Conservation (phyloP, 1,139 yeast species). For the Spencermartinsiella ligniputridi region DNA sequence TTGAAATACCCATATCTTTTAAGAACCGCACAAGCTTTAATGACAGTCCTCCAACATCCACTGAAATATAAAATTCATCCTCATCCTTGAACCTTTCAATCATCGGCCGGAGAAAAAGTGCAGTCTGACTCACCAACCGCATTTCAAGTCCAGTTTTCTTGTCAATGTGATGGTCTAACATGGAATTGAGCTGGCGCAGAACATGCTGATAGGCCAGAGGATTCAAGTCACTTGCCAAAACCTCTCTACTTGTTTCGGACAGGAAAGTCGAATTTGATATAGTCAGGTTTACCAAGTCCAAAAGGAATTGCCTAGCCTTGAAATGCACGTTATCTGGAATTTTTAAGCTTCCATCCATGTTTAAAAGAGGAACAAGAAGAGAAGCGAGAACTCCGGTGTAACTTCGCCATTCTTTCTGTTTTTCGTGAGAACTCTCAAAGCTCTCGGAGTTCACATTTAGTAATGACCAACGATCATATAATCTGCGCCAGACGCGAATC, state of each 20-base stretch:
- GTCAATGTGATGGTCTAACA: constrained; percentile 25
- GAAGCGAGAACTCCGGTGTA: constrained; percentile 47
- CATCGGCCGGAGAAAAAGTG: constrained; percentile 39
- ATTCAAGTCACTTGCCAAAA: constrained; percentile 43
- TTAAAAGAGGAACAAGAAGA: constrained; percentile 31
- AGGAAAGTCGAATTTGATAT: constrained; percentile 23
- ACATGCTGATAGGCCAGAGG: constrained; percentile 41
- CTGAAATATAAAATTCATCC: constrained; percentile 38
- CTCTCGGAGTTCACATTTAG: constrained; percentile 27
- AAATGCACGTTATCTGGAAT: constrained; percentile 25
- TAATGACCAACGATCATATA: constrained; percentile 49
- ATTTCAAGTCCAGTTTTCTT: constrained; percentile 12
- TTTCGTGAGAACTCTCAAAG: constrained; percentile 7
- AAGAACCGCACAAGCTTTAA: constrained; percentile 33
- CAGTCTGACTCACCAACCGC: constrained; percentile 39
- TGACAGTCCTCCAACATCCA: constrained; percentile 39
- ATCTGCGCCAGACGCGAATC: constrained; percentile 54
- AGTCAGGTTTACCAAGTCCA: constrained; percentile 24
- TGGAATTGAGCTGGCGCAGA: constrained; percentile 30
- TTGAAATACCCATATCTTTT: constrained; percentile 37
- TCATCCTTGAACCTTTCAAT: constrained; percentile 39
- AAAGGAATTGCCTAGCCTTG: constrained; percentile 24
- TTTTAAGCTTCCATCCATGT: constrained; percentile 20
- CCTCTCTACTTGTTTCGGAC: constrained; percentile 47
- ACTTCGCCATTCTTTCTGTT: constrained; percentile 27